Evolutionary conservation across 73 alveolate species (phyloP), one percentile per base, ranked within the genome.

Genomic region (Blepharisma stoltei): DNA sequence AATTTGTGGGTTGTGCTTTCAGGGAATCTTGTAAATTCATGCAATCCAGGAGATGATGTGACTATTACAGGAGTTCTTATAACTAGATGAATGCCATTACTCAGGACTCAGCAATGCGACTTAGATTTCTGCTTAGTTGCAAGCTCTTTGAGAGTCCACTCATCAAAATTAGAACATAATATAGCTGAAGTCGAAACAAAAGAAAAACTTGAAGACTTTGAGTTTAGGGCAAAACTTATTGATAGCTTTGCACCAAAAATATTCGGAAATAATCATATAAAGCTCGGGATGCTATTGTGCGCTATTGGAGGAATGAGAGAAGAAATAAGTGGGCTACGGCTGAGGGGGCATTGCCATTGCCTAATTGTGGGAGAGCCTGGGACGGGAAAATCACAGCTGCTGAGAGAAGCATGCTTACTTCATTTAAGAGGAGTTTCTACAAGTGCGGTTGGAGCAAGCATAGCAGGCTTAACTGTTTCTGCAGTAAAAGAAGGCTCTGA

Each of bases 301-400:
- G 53, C 88, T 20, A 88, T 91, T 21, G 97, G 97, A 50, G 95
- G 97, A 37, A 87, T 82, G 6, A 75, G 83, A 78, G 53, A 70
- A 55, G 92, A 70, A 18, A 49, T 54, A 46, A 90, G 86, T 6
- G 77, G 78, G 11, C 67, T 71, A 37, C 73, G 23, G 14, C 77
- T 86, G 1, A 85, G 97, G 79, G 95, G 95, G 7, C 78, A 91
- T 68, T 81, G 88, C 53, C 97, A 91, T 68, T 53, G 84, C 68
- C 78, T 91, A 21, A 54, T 89, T 37, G 87, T 91, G 9, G 97
- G 97, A 23, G 97, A 91, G 71, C 95, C 95, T 11, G 97, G 97
- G 0, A 91, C 97, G 6, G 98, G 96, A 27, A 92, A 92, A 84
- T 87, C 96, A 8, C 81, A 89, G 25, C 38, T 92, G 6, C 83